These are phyloP conservation scores for Silene uniflora DNA, from an alignment of 148 eudicot species.

Conservation along the genomic window DNA sequence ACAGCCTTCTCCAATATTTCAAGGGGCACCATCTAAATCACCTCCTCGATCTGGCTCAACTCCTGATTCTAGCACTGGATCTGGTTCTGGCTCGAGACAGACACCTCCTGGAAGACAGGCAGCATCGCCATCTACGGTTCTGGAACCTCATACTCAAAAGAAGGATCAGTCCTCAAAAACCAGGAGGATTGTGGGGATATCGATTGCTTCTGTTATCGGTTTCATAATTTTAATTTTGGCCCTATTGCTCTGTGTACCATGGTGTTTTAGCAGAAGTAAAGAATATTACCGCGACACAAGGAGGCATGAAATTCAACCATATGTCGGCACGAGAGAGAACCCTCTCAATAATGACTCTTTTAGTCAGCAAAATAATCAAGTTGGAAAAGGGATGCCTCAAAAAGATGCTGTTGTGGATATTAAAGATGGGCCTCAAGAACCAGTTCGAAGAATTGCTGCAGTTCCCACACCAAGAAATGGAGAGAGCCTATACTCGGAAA, in stretches of 20 bases:
- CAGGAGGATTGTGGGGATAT: slow-evolving; percentile 63
- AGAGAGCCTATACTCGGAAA: slow-evolving; percentile 38
- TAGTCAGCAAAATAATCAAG: slow-evolving; percentile 39
- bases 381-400: slow-evolving; percentile 48
- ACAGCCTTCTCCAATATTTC: slow-evolving; percentile 29
- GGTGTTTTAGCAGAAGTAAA: slow-evolving; percentile 48
- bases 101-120: slow-evolving; percentile 43
- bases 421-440: slow-evolving; percentile 50
- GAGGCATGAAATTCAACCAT: slow-evolving; percentile 70
- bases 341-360: slow-evolving; percentile 33
- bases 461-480: slow-evolving; percentile 41
- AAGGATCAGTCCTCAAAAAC: slow-evolving; percentile 37
- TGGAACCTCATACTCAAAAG: slow-evolving; percentile 41
- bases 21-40: slow-evolving; percentile 22
- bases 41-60: slow-evolving; percentile 33
- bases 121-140: slow-evolving; percentile 48
- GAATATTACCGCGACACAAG: slow-evolving; percentile 38
- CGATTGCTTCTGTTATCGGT: slow-evolving; percentile 54
- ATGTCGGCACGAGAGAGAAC: slow-evolving; percentile 49
- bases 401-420: slow-evolving; percentile 41
- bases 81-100: slow-evolving; percentile 34
- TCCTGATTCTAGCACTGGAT: slow-evolving; percentile 28
- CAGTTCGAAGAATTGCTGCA: slow-evolving; percentile 36
- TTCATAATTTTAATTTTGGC: slow-evolving; percentile 54
- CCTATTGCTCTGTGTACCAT: slow-evolving; percentile 60